phyloP scores from a whole-genome alignment of 352 stramenopile genomes.

The Aphanomyces stellatus region DNA sequence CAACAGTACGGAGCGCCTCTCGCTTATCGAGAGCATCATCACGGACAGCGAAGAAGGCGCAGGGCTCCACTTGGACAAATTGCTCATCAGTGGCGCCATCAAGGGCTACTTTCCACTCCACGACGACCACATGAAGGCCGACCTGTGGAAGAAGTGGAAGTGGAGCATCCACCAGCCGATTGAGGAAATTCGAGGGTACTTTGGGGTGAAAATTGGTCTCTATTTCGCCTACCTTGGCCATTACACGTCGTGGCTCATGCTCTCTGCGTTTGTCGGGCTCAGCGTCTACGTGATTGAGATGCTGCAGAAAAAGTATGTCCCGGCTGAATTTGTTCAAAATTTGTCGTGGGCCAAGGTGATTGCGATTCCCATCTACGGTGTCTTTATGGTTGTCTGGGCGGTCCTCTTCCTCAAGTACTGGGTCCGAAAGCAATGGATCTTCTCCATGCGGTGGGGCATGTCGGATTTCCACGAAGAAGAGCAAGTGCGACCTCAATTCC shows the following conservation, averaged over 20 bases:
- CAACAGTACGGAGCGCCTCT: slow-evolving; percentile 61
- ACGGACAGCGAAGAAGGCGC: slow-evolving; percentile 41
- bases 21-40: slow-evolving; percentile 79
- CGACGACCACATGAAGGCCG: slow-evolving; percentile 51
- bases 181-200: slow-evolving; percentile 73
- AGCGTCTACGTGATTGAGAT: slow-evolving; percentile 73
- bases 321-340: slow-evolving; percentile 23
- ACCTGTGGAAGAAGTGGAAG: slow-evolving; percentile 69
- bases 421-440: slow-evolving; percentile 75
- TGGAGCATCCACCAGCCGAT: slow-evolving; percentile 73
- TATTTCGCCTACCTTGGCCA: slow-evolving; percentile 97
- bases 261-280: slow-evolving; percentile 85
- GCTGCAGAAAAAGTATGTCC: slow-evolving; percentile 26
- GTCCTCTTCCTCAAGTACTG: slow-evolving; percentile 86
- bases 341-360: slow-evolving; percentile 50
- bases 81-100: slow-evolving; percentile 68
- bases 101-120: slow-evolving; percentile 72
- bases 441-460: slow-evolving; percentile 83
- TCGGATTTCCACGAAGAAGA: slow-evolving; percentile 60
- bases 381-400: slow-evolving; percentile 87
- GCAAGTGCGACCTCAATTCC: slow-evolving; percentile 66
- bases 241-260: slow-evolving; percentile 92
- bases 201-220: slow-evolving; percentile 91
- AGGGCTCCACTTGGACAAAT: slow-evolving; percentile 36
- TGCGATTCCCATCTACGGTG: slow-evolving; percentile 66